Evolutionary conservation across 1,139 yeast species (phyloP).

Genomic region (Hyphopichia burtonii): DNA sequence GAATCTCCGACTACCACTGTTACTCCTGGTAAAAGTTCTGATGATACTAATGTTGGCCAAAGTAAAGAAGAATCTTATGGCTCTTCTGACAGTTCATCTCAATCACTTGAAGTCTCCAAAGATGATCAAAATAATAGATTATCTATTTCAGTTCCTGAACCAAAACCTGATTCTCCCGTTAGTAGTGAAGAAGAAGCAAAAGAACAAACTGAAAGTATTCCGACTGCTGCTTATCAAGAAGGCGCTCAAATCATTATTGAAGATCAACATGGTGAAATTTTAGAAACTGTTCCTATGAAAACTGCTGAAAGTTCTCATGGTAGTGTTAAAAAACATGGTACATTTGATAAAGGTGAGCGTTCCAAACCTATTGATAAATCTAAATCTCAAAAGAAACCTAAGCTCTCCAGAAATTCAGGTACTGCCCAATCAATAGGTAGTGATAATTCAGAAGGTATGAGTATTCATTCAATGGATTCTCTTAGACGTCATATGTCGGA

Average conservation of each 20-base stretch:
- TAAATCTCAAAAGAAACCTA: background rate
- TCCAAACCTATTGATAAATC: too few relatives aligned
- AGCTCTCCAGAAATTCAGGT: too few relatives aligned
- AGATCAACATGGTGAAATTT: constrained; percentile 77
- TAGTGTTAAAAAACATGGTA: background rate
- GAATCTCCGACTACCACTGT: constrained; percentile 3
- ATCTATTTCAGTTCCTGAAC: constrained; percentile 10
- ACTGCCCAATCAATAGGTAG: background rate
- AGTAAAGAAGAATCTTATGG: constrained; percentile 10
- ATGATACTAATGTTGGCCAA: background rate
- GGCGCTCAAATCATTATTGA: constrained; percentile 72
- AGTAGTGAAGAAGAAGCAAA: constrained; percentile 1
- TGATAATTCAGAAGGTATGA: constrained; percentile 17
- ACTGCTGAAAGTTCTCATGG: background rate
- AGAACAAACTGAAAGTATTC: constrained; percentile 8
- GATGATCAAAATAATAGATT: constrained; percentile 3
- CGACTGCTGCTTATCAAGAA: constrained; percentile 62
- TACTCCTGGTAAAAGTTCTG: background rate
- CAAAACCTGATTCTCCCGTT: constrained; percentile 7
- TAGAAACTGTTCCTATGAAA: constrained; percentile 39
- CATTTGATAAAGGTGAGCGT: constrained; percentile 1
- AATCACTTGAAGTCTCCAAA: constrained; percentile 8
- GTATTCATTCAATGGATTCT: constrained; percentile 44
- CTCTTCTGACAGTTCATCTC: constrained; percentile 9
- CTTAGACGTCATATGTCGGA: constrained; percentile 37